A percentile compares a stretch with the other conserved stretches of the same genome.
Conservation (phyloP, 371 early-diverging fungal species). For the Mucor velutinosus region DNA sequence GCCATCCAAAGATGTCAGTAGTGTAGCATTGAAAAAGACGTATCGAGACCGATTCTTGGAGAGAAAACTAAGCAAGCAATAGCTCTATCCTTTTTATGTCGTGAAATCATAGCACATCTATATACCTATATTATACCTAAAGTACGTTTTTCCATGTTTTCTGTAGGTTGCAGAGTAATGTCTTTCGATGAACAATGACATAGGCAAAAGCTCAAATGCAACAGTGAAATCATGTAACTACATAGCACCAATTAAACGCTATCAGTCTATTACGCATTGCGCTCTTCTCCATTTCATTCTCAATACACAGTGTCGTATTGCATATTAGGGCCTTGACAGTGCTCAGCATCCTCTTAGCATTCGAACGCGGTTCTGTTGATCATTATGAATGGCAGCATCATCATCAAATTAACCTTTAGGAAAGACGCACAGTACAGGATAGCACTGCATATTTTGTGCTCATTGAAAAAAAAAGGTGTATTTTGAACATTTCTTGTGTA, state of each 20-base stretch:
- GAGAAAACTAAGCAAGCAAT: not conserved
- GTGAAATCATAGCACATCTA: not conserved
- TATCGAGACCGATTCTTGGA: conserved; percentile 21
- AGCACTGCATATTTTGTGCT: too few relatives aligned
- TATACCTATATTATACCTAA: not conserved
- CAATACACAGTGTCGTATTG: too few relatives aligned
- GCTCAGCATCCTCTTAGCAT: too few relatives aligned
- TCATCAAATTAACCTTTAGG: too few relatives aligned
- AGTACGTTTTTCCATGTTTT: not conserved
- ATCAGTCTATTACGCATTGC: too few relatives aligned
- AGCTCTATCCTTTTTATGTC: not conserved
- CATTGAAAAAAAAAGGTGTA: too few relatives aligned
- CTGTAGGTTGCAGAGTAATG: not conserved
- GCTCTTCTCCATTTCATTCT: too few relatives aligned
- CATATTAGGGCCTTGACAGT: too few relatives aligned
- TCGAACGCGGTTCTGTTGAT: too few relatives aligned
- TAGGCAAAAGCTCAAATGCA: not conserved
- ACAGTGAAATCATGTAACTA: not conserved
- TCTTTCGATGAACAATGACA: not conserved
- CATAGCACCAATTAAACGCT: not conserved
- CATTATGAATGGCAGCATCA: too few relatives aligned
- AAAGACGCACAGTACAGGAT: too few relatives aligned
- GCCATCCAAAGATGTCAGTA: not conserved
- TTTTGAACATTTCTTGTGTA: too few relatives aligned
- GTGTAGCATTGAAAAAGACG: not conserved